These are phyloP conservation scores for Colletotrichum magnum DNA, from an alignment of 2,329 filamentous ascomycete genomes.

Conservation along the genomic window DNA sequence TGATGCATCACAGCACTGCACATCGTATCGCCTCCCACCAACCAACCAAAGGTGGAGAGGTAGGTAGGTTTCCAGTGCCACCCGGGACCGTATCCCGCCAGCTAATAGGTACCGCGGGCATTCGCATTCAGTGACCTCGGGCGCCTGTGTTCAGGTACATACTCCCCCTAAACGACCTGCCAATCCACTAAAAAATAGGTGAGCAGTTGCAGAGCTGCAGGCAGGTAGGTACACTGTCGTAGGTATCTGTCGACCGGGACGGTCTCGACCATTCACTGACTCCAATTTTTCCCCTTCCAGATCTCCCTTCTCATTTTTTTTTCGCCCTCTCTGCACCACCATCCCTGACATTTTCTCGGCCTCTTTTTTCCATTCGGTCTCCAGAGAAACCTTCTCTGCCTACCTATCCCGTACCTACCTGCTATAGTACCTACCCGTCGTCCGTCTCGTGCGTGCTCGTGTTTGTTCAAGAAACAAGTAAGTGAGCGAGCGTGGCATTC, in stretches of 20 bases:
- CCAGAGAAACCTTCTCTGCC: constrained; percentile 9
- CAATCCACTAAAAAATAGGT: too few species aligned
- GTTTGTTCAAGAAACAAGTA: too few species aligned
- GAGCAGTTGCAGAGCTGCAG: background rate
- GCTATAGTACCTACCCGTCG: background rate
- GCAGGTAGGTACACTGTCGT: background rate
- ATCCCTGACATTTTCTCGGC: constrained; percentile 33
- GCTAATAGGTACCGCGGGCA: background rate
- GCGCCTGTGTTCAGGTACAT: background rate
- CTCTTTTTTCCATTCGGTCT: constrained; percentile 8
- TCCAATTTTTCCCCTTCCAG: constrained; percentile 39
- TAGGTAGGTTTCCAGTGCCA: too few species aligned
- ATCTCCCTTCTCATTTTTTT: constrained; percentile 29
- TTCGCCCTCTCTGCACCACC: constrained; percentile 31
- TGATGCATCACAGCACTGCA: constrained; percentile 15
- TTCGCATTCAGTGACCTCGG: background rate
- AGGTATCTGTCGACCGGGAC: background rate
- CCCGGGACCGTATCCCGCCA: background rate
- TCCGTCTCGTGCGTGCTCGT: too few species aligned
- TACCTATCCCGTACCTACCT: background rate
- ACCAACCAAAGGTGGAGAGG: too few species aligned
- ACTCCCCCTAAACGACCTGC: too few species aligned
- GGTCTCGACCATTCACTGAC: constrained; percentile 31
- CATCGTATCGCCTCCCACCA: background rate
- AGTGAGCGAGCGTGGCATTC: too few species aligned